Percentiles rank a stretch among this genome's conserved stretches.
phyloP scores from a whole-genome alignment of 305 asterid species.

The Fraxinus sp. region DNA sequence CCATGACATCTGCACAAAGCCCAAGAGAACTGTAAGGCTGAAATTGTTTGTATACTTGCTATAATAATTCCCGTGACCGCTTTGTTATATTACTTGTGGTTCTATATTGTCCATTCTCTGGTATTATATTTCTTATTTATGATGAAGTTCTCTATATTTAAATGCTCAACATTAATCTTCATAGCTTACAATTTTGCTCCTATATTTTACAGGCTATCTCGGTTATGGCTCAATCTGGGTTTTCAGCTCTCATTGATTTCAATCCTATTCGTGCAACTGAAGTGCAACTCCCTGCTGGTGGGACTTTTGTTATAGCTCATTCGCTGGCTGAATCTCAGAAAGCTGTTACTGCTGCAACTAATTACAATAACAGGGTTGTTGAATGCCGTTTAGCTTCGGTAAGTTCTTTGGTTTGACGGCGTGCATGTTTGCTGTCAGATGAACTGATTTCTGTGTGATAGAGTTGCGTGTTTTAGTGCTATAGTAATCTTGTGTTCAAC shows the following conservation, averaged over 20 bases:
- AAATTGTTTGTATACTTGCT: background rate
- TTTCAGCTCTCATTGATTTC: constrained; percentile 88
- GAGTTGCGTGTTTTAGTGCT: background rate
- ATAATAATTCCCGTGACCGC: background rate
- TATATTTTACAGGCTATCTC: constrained; percentile 72
- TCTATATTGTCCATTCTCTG: background rate
- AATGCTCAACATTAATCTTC: background rate
- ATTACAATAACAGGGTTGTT: constrained; percentile 89
- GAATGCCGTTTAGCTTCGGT: constrained; percentile 95
- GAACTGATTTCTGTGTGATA: background rate
- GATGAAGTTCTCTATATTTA: constrained; percentile 1
- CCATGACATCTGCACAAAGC: background rate
- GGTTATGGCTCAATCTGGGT: constrained; percentile 88
- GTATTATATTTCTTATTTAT: background rate
- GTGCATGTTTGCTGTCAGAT: background rate
- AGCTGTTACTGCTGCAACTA: constrained; percentile 95
- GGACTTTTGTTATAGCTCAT: constrained; percentile 82
- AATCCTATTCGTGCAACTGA: constrained; percentile 86
- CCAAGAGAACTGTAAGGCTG: background rate
- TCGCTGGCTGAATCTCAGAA: constrained; percentile 92
- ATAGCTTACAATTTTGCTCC: background rate
- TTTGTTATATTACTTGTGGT: background rate
- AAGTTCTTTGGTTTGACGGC: constrained; percentile 30
- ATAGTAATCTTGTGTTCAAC: background rate
- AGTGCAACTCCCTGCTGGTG: constrained; percentile 87